A percentile compares a stretch with the other conserved stretches of the same genome.
These are phyloP conservation scores for Colletotrichum plurivorum DNA, from an alignment of 2,329 filamentous ascomycete species.

Conservation along the genomic window DNA sequence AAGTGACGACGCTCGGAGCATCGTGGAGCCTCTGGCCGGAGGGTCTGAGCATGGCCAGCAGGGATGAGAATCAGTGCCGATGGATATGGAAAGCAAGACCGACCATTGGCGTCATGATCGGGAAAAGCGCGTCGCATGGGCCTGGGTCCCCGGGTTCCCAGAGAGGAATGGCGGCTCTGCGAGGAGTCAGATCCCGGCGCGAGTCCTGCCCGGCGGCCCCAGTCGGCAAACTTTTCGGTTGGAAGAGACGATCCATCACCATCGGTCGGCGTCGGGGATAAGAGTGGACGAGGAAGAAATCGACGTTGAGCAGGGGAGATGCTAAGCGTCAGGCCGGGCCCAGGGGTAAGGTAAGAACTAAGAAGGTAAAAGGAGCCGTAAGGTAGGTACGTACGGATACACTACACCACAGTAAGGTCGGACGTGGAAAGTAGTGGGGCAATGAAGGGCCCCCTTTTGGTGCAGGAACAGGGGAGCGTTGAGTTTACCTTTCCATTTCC, in stretches of 20 bases:
- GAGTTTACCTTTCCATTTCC: slow-evolving; percentile 6
- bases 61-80: slow-evolving; percentile 7
- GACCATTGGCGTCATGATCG: slow-evolving; percentile 14
- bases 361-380: not conserved
- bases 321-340: not conserved
- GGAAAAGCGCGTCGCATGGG: slow-evolving; percentile 22
- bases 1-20: slow-evolving; percentile 19
- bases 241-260: not conserved
- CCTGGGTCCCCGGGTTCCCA: not conserved
- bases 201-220: not conserved
- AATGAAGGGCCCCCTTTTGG: not conserved
- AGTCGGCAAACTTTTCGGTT: slow-evolving; percentile 21
- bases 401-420: too few relatives aligned
- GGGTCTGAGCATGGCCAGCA: slow-evolving; percentile 28
- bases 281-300: not conserved
- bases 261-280: not conserved
- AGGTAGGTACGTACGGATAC: too few relatives aligned
- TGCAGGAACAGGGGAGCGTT: slow-evolving; percentile 1
- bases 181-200: slow-evolving; percentile 2
- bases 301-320: slow-evolving; percentile 16
- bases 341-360: too few relatives aligned
- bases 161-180: slow-evolving; percentile 16
- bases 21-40: slow-evolving; percentile 23
- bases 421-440: slow-evolving; percentile 29
- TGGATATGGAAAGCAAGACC: slow-evolving; percentile 27